These are phyloP conservation scores for Trichoderma asperelloides DNA, from an alignment of 495 filamentous ascomycete species.

Conservation along the genomic window DNA sequence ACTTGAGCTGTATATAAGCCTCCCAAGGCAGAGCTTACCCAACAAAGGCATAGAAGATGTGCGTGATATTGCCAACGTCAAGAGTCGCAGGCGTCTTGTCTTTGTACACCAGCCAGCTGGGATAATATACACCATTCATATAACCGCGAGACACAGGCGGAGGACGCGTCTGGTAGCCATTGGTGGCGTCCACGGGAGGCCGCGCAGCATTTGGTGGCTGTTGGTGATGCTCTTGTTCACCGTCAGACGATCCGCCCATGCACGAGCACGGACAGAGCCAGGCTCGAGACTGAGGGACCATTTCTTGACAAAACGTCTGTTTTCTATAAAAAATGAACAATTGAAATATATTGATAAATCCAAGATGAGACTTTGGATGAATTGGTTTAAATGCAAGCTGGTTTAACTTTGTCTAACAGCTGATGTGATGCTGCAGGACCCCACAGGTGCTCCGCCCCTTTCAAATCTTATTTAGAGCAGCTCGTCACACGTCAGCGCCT, in stretches of 20 bases:
- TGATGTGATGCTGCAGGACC: background rate
- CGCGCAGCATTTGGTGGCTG: background rate
- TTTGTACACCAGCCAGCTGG: conserved; percentile 68
- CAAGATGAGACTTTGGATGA: background rate
- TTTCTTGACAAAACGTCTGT: background rate
- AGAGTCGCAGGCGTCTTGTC: conserved; percentile 62
- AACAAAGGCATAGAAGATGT: conserved; percentile 77
- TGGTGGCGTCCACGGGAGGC: background rate
- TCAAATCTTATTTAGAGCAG: background rate
- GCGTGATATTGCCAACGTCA: conserved; percentile 50
- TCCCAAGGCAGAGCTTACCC: background rate
- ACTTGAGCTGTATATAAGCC: conserved; percentile 21
- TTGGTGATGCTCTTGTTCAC: background rate
- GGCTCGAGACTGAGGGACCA: background rate
- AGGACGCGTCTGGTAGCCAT: background rate
- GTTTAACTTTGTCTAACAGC: background rate
- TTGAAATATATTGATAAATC: too few species aligned
- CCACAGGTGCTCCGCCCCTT: background rate
- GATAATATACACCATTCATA: conserved; percentile 58
- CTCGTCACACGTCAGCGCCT: background rate
- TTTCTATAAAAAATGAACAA: background rate
- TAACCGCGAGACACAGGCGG: background rate
- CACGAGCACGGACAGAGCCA: conserved; percentile 4
- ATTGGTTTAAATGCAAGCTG: background rate
- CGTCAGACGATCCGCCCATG: background rate